Base-by-base conservation (phyloP, 1,139 yeast species). In the Saccharomyces hybrid region DNA sequence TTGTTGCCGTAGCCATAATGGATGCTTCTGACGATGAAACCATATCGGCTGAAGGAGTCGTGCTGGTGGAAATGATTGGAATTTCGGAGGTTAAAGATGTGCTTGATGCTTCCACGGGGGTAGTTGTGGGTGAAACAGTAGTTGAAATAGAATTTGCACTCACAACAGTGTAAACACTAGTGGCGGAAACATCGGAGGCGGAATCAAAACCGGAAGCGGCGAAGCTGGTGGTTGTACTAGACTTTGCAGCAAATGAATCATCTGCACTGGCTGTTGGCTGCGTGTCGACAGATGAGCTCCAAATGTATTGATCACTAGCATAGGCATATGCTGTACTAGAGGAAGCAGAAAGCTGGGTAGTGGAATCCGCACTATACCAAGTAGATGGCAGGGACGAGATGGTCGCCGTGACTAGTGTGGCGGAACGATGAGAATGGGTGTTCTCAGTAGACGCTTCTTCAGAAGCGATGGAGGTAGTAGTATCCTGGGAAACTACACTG, bases 81-180 rank as follows among this genome's bases (percentile, higher is more conserved):
- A 51, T 50, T 25, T 51, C 54, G 14, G 56, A 30, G 25, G 42
- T 20, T 14, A 27, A 26, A 27, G 50, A 31, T 20, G 48, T n/a
- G 53, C 11, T 31, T 26, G 11, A 47, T 48, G 25, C 30, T 14
- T 3, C 47, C 14, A 13, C 48, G 8, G 51, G 31, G 42, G 42
- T n/a, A 31, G 28, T 38, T 38, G 52, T n/a, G 28, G 34, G 28
- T 31, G 27, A 16, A 13, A 34, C 14, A 34, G 50, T 3, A 20
- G 23, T 20, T 20, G 23, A 20, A 20, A 20, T 20, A 20, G 23
- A 7, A 6, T 23, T 27, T 11, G 30, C 46, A 8, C 23, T 38
- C n/a, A 11, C 23, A 38, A 14, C 13, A 38, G 23, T 38, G 42
- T 8, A 16, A 16, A 16, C 42, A 4, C n/a, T 38, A 11, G 42